These are phyloP conservation scores for Acer saccharum DNA, from an alignment of 345 rosid species.

Conservation along the genomic window DNA sequence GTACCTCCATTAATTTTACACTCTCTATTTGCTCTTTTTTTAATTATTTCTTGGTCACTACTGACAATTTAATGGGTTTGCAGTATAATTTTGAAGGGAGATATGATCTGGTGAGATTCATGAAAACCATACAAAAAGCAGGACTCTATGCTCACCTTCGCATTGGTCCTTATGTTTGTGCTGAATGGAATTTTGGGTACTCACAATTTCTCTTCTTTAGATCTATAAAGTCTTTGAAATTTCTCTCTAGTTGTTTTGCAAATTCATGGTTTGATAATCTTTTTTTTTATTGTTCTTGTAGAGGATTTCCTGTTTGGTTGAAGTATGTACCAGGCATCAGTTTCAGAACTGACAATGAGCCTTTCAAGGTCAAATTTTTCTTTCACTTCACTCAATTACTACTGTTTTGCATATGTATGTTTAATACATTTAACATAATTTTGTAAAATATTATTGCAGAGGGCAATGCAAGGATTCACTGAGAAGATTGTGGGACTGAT, in stretches of 20 bases:
- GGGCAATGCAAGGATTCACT: conserved; percentile 92
- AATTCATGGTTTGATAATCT: neutral
- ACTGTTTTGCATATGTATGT: neutral
- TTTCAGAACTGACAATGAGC: conserved; percentile 98
- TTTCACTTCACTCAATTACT: neutral
- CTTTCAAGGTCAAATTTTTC: conserved; percentile 75
- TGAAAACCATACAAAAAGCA: conserved; percentile 76
- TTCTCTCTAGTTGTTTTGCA: neutral
- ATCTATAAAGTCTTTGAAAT: conserved; percentile 21
- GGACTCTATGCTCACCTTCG: conserved; percentile 97
- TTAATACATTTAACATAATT: neutral
- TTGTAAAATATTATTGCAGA: conserved; percentile 47
- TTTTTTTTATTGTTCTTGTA: conserved; percentile 28
- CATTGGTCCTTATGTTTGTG: conserved; percentile 98
- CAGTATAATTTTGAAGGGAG: conserved; percentile 95
- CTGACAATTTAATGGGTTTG: conserved; percentile 11
- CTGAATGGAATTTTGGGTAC: conserved; percentile 99
- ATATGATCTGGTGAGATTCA: conserved; percentile 91
- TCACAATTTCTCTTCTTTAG: conserved; percentile 26
- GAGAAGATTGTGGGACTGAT: conserved; percentile 90
- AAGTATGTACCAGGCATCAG: conserved; percentile 99
- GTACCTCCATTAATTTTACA: conserved; percentile 36
- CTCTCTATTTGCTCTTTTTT: neutral
- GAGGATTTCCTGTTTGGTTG: conserved; percentile 99
- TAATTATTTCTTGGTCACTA: neutral